phyloP scores from a whole-genome alignment of 768 basidiomycete genomes.

The Suillus alpinus region DNA sequence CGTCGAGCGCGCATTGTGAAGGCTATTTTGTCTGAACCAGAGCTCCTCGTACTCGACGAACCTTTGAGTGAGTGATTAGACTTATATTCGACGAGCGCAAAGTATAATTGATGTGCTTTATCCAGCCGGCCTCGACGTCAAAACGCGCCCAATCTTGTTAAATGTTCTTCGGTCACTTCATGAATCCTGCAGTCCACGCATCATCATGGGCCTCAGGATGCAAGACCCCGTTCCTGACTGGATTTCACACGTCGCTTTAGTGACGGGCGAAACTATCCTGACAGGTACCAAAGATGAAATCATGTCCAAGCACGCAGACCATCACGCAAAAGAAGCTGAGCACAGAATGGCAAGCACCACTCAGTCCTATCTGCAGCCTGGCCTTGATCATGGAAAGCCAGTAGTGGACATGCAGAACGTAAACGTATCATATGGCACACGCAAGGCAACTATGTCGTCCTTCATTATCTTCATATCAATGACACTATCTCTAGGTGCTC shows the following conservation, averaged over 20 bases:
- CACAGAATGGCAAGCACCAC: not conserved
- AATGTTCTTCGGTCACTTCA: conserved; percentile 57
- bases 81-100: not conserved
- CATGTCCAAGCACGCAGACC: conserved; percentile 25
- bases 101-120: not conserved
- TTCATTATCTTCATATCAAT: not conserved
- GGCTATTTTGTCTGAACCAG: conserved; percentile 67
- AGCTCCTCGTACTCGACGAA: conserved; percentile 85
- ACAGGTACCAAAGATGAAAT: conserved; percentile 52
- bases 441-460: conserved; percentile 43
- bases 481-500: conserved; percentile 52
- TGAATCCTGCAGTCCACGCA: conserved; percentile 44
- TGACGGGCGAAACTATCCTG: conserved; percentile 45
- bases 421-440: conserved; percentile 65
- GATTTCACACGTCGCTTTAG: conserved; percentile 65
- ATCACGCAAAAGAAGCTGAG: not conserved
- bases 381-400: conserved; percentile 27
- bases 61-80: conserved; percentile 65
- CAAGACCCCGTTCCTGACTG: conserved; percentile 75
- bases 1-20: conserved; percentile 80
- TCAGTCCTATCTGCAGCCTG: not conserved
- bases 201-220: conserved; percentile 63
- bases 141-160: conserved; percentile 55
- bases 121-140: conserved; percentile 75
- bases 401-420: conserved; percentile 66